Conservation (phyloP, 2,329 filamentous ascomycete species). For the Fonsecaea multimorphosa region DNA sequence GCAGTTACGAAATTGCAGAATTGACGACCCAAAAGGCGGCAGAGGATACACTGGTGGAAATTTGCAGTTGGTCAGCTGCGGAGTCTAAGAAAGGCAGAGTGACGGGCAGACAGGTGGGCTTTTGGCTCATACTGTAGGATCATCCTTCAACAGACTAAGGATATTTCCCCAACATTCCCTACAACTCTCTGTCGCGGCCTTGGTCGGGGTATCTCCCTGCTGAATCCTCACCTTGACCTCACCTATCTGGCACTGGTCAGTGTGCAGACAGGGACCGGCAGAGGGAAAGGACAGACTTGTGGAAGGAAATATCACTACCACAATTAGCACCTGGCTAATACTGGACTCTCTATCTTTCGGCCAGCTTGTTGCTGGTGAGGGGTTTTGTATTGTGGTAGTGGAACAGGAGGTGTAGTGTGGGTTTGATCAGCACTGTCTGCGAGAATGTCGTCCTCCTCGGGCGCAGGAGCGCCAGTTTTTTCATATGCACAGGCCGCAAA, state of each 20-base stretch:
- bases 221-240: neutral
- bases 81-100: constrained; percentile 1
- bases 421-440: constrained; percentile 12
- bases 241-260: constrained; percentile 8
- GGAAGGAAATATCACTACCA: neutral
- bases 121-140: constrained; percentile 4
- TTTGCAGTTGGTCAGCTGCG: constrained; percentile 2
- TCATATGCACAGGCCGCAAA: constrained; percentile 97
- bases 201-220: neutral
- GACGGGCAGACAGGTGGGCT: constrained; percentile 2
- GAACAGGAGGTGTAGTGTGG: constrained; percentile 27
- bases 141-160: neutral
- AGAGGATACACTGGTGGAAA: neutral
- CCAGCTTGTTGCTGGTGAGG: constrained; percentile 38
- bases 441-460: constrained; percentile 51
- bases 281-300: constrained; percentile 1
- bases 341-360: constrained; percentile 25
- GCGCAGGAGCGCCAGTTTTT: constrained; percentile 65
- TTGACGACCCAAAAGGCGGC: neutral
- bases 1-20: neutral
- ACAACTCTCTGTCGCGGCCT: neutral
- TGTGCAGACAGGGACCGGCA: neutral
- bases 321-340: constrained; percentile 42
- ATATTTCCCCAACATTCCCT: neutral
- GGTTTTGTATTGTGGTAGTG: constrained; percentile 31